phyloP scores from a whole-genome alignment of 164 flowering plant genomes.

The Dillenia suffruticosa region DNA sequence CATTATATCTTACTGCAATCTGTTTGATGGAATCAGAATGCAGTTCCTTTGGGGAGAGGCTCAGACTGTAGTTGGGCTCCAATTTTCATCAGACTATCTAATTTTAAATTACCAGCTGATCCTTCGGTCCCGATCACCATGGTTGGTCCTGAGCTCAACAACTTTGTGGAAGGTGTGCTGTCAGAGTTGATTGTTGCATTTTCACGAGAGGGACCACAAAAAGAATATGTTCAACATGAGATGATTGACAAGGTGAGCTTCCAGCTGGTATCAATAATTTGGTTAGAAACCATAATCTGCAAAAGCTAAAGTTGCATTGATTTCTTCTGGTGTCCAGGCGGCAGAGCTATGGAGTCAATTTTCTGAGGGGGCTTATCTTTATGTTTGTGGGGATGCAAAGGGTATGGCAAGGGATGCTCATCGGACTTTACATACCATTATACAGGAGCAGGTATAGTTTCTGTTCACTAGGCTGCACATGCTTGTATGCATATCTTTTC shows the following conservation, averaged over 20 bases:
- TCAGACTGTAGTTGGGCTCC: slow-evolving; percentile 61
- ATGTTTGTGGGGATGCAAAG: slow-evolving; percentile 98
- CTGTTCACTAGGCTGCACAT: neutral
- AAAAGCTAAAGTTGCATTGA: neutral
- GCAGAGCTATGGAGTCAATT: slow-evolving; percentile 61
- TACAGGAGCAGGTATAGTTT: slow-evolving; percentile 64
- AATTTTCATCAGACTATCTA: slow-evolving; percentile 55
- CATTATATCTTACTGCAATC: too few relatives aligned
- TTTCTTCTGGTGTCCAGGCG: slow-evolving; percentile 40
- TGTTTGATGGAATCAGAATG: slow-evolving; percentile 33
- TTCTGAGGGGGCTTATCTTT: slow-evolving; percentile 61
- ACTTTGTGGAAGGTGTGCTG: slow-evolving; percentile 61
- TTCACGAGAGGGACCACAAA: slow-evolving; percentile 81
- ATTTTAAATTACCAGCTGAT: slow-evolving; percentile 60
- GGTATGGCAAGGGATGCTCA: slow-evolving; percentile 98
- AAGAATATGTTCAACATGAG: slow-evolving; percentile 94
- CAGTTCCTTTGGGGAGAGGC: slow-evolving; percentile 51
- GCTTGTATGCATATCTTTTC: too few relatives aligned
- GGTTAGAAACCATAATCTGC: neutral
- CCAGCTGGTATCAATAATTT: neutral
- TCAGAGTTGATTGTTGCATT: slow-evolving; percentile 84
- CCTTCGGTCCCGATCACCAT: slow-evolving; percentile 56
- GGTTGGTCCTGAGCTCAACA: slow-evolving; percentile 80
- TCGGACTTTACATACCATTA: slow-evolving; percentile 71
- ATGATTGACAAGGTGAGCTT: slow-evolving; percentile 66